Evolutionary conservation across 2,329 filamentous ascomycete species (phyloP), one percentile per base, ranked within the genome.

Genomic region (Fusarium secorum): DNA sequence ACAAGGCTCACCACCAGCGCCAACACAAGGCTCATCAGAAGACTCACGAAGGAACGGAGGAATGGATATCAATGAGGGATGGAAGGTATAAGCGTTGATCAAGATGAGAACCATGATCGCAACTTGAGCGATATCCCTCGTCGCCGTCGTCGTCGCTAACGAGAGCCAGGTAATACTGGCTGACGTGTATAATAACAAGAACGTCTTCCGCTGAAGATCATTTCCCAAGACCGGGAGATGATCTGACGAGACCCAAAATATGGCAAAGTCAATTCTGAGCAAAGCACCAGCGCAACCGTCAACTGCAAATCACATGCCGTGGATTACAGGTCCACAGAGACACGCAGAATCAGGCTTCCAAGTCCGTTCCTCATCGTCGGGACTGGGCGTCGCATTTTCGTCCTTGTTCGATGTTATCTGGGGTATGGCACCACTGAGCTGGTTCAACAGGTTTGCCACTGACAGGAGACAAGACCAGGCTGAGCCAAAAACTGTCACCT

Each of bases 371-470:
- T 11, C 38, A 61, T 55, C 45, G 44, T 66, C 65, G 69, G 69
- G 65, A 71, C 28, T 48, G 36, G 39, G 63, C 66, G 62, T 48
- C 26, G 28, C 41, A 44, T 64, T 61, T 26, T 70, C 67, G 68
- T 58, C 59, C 64, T 71, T 71, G 68, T 71, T 67, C 66, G 65
- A 72, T 72, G 46, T 53, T 41, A 56, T 63, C 69, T 55, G 69
- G 69, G 69, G 69, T 72, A 72, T 72, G 69, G 69, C 69, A 72
- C 69, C 69, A 72, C 69, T 18, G 35, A 24, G 38, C 14, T 22
- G 64, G 64, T 63, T 44, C 28, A 63, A n/a, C 64, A 67, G 64
- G 64, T 57, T 67, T 67, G 36, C 32, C 55, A 63, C 42, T 46
- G 39, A 32, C 32, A 57, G 32, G 32, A 52, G 48, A 52, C 48